Percentiles rank a stretch among this genome's conserved stretches.
These are phyloP conservation scores for Rhododendron ovatum DNA, from an alignment of 148 eudicot species.

Conservation along the genomic window DNA sequence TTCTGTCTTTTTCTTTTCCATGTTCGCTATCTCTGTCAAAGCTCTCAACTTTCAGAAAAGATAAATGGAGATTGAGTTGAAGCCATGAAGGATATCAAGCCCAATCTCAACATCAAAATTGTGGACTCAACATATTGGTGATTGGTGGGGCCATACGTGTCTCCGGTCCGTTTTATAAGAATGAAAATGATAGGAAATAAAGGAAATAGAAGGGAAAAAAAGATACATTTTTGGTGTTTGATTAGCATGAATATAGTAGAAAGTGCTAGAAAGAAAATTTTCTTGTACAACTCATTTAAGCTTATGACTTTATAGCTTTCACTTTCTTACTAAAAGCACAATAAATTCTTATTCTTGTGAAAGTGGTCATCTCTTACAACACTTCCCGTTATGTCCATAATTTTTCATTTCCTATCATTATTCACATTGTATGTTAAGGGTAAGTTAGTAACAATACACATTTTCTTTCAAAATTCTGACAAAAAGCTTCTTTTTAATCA, in stretches of 20 bases:
- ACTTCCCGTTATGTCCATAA: not conserved
- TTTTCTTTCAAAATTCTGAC: too few relatives aligned
- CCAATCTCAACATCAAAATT: not conserved
- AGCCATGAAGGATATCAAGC: not conserved
- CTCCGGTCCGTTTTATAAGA: not conserved
- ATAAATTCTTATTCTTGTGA: too few relatives aligned
- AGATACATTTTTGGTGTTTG: too few relatives aligned
- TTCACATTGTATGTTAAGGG: not conserved
- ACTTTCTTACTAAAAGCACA: not conserved
- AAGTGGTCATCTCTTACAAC: not conserved
- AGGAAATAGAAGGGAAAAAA: not conserved
- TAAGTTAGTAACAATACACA: not conserved
- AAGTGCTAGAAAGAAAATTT: not conserved
- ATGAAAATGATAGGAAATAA: not conserved
- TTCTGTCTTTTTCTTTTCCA: slow-evolving; percentile 43
- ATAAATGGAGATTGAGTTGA: slow-evolving; percentile 16
- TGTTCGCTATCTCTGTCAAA: slow-evolving; percentile 61
- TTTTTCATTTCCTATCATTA: too few relatives aligned
- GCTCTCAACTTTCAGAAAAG: slow-evolving; percentile 74
- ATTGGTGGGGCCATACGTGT: not conserved
- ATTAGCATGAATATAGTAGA: too few relatives aligned
- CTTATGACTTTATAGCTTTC: not conserved
- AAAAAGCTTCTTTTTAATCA: too few relatives aligned
- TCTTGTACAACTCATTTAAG: not conserved
- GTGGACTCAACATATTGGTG: not conserved